A percentile compares a stretch with the other conserved stretches of the same genome.
Conservation (phyloP, 2,329 filamentous ascomycete genomes). For the Erysiphe pulchra region DNA sequence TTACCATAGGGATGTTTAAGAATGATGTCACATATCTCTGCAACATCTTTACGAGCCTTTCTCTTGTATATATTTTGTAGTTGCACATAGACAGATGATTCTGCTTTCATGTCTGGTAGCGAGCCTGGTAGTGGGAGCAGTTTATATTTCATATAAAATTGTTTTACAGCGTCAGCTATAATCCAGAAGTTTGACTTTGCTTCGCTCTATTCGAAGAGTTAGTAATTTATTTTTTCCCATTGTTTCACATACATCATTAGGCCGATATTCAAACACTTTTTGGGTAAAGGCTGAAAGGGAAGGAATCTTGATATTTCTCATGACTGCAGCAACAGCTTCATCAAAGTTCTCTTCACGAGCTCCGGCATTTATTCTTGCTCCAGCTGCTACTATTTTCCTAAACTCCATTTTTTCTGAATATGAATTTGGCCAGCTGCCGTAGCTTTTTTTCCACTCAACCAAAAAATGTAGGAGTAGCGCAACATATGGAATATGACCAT, state of each 20-base stretch:
- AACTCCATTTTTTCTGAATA: slow-evolving; percentile 80
- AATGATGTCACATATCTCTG: slow-evolving; percentile 44
- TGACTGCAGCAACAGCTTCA: slow-evolving; percentile 64
- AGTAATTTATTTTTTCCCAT: slow-evolving; percentile 5
- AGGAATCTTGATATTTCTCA: slow-evolving; percentile 57
- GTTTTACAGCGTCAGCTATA: slow-evolving; percentile 53
- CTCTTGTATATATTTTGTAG: slow-evolving; percentile 82
- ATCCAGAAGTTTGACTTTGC: slow-evolving; percentile 52
- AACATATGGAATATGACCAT: slow-evolving; percentile 79
- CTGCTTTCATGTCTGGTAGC: slow-evolving; percentile 92
- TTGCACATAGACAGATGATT: slow-evolving; percentile 68
- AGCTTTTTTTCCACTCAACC: slow-evolving; percentile 52
- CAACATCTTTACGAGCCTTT: slow-evolving; percentile 56
- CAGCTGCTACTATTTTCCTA: slow-evolving; percentile 38
- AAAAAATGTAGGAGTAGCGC: slow-evolving; percentile 63
- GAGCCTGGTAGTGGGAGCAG: slow-evolving; percentile 64
- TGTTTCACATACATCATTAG: slow-evolving; percentile 22
- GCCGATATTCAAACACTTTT: slow-evolving; percentile 50
- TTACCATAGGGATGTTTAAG: slow-evolving; percentile 23
- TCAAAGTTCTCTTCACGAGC: slow-evolving; percentile 94
- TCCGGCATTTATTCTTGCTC: slow-evolving; percentile 48
- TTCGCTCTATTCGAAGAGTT: slow-evolving; percentile 17
- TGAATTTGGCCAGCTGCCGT: slow-evolving; percentile 38
- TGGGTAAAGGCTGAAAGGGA: slow-evolving; percentile 42
- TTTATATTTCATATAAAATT: slow-evolving; percentile 48